Percentiles rank a stretch among this genome's conserved stretches.
Conservation (phyloP, 768 basidiomycete species). For the Saitozyma podzolica region DNA sequence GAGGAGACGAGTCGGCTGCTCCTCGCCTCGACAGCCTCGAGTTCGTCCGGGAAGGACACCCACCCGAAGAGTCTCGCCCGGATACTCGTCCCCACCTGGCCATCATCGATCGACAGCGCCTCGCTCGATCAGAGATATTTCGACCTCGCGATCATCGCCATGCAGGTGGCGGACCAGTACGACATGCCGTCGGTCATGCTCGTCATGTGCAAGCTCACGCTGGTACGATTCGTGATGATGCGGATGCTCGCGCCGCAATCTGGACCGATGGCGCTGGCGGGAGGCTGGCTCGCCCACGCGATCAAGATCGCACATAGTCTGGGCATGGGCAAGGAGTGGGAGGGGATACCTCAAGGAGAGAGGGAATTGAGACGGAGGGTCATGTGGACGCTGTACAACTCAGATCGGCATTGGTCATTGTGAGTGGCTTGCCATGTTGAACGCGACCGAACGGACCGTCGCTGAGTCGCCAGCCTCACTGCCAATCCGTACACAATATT, state of each 20-base stretch:
- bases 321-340: conserved; percentile 42
- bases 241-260: conserved; percentile 7
- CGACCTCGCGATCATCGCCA: conserved; percentile 35
- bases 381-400: conserved; percentile 43
- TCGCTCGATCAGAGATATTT: conserved; percentile 45
- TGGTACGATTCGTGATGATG: conserved; percentile 30
- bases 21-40: conserved; percentile 22
- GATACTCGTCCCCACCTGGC: conserved; percentile 21
- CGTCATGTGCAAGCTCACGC: conserved; percentile 39
- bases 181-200: conserved; percentile 42
- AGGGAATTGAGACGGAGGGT: conserved; percentile 40
- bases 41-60: conserved; percentile 10
- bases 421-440: conserved; percentile 14
- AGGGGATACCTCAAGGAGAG: conserved; percentile 39
- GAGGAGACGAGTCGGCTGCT: conserved; percentile 40
- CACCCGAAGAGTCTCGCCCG: conserved; percentile 17
- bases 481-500: conserved; percentile 43
- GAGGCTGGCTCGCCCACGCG: conserved; percentile 33
- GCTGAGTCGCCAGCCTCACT: conserved; percentile 16
- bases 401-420: conserved; percentile 41
- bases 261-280: not conserved
- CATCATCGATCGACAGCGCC: conserved; percentile 26
- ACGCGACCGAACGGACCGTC: not conserved
- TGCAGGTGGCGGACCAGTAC: conserved; percentile 35
- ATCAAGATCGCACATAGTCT: conserved; percentile 41